Evolutionary conservation across 2,329 filamentous ascomycete species (phyloP).

Genomic region (Aspergillus hortae): DNA sequence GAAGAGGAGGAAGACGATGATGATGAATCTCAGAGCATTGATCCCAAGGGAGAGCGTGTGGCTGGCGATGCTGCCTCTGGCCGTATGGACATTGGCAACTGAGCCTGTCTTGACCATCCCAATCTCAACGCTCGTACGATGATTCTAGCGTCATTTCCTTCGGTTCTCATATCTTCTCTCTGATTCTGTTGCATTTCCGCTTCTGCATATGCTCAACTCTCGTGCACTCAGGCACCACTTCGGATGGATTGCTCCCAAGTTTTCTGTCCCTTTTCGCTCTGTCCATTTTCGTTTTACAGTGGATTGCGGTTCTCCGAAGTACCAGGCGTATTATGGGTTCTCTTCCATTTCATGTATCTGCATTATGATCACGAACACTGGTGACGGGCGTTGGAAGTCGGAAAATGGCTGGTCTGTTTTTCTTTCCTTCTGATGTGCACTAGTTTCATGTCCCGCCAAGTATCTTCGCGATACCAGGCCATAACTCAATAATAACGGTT

Average conservation of each 20-base stretch:
- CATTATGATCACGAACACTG: slow-evolving; percentile 25
- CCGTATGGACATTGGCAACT: slow-evolving; percentile 37
- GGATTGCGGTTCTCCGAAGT: slow-evolving; percentile 7
- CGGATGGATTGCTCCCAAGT: background rate
- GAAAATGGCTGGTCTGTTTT: slow-evolving; percentile 23
- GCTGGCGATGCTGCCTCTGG: slow-evolving; percentile 29
- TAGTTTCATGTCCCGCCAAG: slow-evolving; percentile 14
- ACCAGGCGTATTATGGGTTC: slow-evolving; percentile 26
- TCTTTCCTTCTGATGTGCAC: slow-evolving; percentile 21
- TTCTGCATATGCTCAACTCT: background rate
- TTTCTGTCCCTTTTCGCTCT: background rate
- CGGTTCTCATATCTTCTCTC: background rate
- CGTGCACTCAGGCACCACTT: background rate
- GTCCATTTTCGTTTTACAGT: slow-evolving; percentile 1
- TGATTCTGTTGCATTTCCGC: background rate
- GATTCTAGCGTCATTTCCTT: too few relatives aligned
- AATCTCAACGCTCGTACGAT: background rate
- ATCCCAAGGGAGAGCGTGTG: slow-evolving; percentile 21
- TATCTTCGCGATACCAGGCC: slow-evolving; percentile 6
- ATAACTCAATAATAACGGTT: slow-evolving; percentile 9
- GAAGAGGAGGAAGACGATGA: slow-evolving; percentile 45
- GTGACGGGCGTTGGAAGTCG: slow-evolving; percentile 21
- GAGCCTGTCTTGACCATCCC: slow-evolving; percentile 10
- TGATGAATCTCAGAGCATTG: slow-evolving; percentile 22
- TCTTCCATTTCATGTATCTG: slow-evolving; percentile 25